Conservation (phyloP, 352 stramenopile species). For the Detonula confervacea region DNA sequence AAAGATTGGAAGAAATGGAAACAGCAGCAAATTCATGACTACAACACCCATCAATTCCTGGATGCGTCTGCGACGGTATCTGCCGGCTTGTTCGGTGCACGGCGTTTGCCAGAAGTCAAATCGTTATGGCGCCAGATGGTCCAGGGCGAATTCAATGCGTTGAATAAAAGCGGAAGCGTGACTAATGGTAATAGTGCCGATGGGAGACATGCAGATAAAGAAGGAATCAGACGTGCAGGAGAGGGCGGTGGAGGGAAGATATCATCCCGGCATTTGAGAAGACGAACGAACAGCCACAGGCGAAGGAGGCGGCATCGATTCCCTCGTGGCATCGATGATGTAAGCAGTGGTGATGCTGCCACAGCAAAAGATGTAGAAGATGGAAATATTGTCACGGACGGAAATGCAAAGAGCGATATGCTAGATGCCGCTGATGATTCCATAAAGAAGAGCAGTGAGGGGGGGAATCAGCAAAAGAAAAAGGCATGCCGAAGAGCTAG, state of each 20-base stretch:
- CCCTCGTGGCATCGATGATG: slow-evolving; percentile 27
- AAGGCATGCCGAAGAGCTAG: slow-evolving; percentile 35
- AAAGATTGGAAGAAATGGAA: slow-evolving; percentile 32
- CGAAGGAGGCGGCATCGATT: slow-evolving; percentile 62
- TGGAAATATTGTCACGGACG: not conserved
- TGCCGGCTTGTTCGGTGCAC: slow-evolving; percentile 61
- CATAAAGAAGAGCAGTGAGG: not conserved
- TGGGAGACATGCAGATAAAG: not conserved
- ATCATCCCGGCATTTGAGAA: slow-evolving; percentile 73
- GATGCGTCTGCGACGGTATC: slow-evolving; percentile 68
- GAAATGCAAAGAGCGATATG: slow-evolving; percentile 8
- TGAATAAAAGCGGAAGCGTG: not conserved
- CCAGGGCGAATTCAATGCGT: slow-evolving; percentile 7
- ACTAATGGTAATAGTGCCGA: not conserved
- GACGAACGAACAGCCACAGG: slow-evolving; percentile 63
- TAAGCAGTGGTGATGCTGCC: slow-evolving; percentile 13
- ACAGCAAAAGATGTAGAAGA: slow-evolving; percentile 4
- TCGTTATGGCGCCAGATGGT: slow-evolving; percentile 43
- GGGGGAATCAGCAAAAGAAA: slow-evolving; percentile 10
- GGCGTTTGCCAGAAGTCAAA: slow-evolving; percentile 74
- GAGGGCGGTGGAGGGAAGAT: slow-evolving; percentile 68
- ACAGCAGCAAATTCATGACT: slow-evolving; percentile 35
- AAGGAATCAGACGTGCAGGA: slow-evolving; percentile 13
- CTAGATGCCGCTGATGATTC: not conserved
- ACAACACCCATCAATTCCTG: slow-evolving; percentile 64